These are phyloP conservation scores for Coelastrella sp. DNA, from an alignment of 139 green algal genomes.

Conservation along the genomic window DNA sequence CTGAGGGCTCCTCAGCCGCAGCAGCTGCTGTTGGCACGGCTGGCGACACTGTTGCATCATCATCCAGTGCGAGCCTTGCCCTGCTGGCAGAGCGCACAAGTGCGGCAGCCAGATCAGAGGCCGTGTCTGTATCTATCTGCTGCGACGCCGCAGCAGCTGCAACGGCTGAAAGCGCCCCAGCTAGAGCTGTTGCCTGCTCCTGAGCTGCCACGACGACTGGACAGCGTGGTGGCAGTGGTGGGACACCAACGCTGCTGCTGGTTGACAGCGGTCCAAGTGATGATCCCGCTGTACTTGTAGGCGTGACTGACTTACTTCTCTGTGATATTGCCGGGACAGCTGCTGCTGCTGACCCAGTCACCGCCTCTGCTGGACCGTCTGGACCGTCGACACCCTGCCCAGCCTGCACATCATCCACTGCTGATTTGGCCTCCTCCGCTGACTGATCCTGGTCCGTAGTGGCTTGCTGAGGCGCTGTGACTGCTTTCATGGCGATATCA, in stretches of 20 bases:
- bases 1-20: neutral
- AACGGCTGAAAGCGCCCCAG: constrained; percentile 15
- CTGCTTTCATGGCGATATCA: neutral
- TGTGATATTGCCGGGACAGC: neutral
- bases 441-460: no score
- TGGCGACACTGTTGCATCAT: neutral
- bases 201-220: constrained; percentile 10
- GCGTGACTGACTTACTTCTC: neutral
- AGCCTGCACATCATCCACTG: no score
- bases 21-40: neutral
- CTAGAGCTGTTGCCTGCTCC: constrained; percentile 28
- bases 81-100: constrained; percentile 40
- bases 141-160: constrained; percentile 33
- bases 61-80: neutral
- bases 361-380: neutral
- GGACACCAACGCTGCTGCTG: neutral
- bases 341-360: neutral
- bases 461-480: neutral
- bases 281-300: neutral
- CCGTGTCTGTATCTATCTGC: neutral
- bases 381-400: no score
- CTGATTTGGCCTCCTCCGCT: no score
- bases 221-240: neutral
- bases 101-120: constrained; percentile 24
- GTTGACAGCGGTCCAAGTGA: neutral